phyloP scores from a whole-genome alignment of 1,284 basidiomycete genomes.

The Boletus semigastroideus region DNA sequence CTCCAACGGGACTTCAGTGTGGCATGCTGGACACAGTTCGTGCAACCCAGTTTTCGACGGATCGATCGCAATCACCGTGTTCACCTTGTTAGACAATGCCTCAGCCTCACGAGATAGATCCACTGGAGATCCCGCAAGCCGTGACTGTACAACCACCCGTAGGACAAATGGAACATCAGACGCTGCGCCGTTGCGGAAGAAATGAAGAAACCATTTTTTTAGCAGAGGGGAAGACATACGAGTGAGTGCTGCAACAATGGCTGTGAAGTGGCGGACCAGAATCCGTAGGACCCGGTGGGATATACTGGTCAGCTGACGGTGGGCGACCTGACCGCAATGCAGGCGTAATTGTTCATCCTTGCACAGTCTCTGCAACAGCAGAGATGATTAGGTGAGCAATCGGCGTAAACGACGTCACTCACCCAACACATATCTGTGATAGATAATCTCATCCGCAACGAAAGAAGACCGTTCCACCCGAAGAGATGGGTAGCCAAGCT shows the following conservation, averaged over 20 bases:
- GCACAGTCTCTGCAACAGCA: conserved; percentile 44
- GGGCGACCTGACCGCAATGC: conserved; percentile 51
- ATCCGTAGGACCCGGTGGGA: conserved; percentile 55
- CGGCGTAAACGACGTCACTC: conserved; percentile 22
- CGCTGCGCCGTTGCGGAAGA: conserved; percentile 36
- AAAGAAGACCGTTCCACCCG: conserved; percentile 54
- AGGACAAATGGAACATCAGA: conserved; percentile 57
- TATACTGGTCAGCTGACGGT: conserved; percentile 47
- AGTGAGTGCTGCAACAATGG: conserved; percentile 43
- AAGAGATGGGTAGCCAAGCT: conserved; percentile 59
- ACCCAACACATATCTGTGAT: conserved; percentile 69
- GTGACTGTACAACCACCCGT: conserved; percentile 55
- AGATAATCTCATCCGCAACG: conserved; percentile 54
- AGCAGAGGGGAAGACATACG: conserved; percentile 38
- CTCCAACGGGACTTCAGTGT: conserved; percentile 51
- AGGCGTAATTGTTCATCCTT: conserved; percentile 39
- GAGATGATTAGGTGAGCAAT: conserved; percentile 13
- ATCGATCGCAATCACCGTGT: conserved; percentile 32
- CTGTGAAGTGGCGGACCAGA: conserved; percentile 55
- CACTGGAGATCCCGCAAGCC: conserved; percentile 46
- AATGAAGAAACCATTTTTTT: conserved; percentile 10
- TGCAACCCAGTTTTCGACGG: conserved; percentile 39
- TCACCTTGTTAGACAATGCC: conserved; percentile 42
- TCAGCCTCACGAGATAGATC: conserved; percentile 54
- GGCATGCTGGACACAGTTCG: conserved; percentile 71